Conservation (phyloP, 2,329 filamentous ascomycete species). For the Sphaerulina populicola region DNA sequence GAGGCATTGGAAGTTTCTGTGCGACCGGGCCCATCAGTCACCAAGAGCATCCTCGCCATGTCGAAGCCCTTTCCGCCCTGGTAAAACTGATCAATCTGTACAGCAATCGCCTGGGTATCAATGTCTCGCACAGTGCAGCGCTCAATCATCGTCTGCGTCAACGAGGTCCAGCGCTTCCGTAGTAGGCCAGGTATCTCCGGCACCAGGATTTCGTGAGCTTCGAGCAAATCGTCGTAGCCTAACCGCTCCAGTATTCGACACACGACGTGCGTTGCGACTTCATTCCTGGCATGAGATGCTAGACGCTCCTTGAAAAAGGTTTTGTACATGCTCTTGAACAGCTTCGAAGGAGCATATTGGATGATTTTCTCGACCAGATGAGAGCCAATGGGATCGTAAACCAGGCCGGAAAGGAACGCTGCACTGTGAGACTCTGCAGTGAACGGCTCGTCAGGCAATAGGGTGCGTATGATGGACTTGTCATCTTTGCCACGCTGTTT, state of each 20-base stretch:
- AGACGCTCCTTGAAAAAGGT: constrained; percentile 74
- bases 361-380: constrained; percentile 82
- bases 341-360: constrained; percentile 68
- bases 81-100: constrained; percentile 51
- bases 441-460: constrained; percentile 73
- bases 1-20: constrained; percentile 1
- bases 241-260: constrained; percentile 74
- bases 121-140: constrained; percentile 63
- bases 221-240: constrained; percentile 73
- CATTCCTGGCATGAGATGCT: constrained; percentile 73
- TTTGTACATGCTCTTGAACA: constrained; percentile 81
- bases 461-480: constrained; percentile 61
- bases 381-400: constrained; percentile 87
- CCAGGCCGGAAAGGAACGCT: constrained; percentile 72
- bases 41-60: constrained; percentile 52
- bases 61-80: constrained; percentile 41
- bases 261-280: constrained; percentile 80
- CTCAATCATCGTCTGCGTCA: constrained; percentile 75
- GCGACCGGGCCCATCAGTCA: constrained; percentile 37
- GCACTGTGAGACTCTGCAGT: constrained; percentile 64
- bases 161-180: constrained; percentile 64
- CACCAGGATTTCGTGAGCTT: constrained; percentile 61
- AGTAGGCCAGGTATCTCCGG: constrained; percentile 67
- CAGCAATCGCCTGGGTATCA: constrained; percentile 49
- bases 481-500: constrained; percentile 58